Base-by-base conservation (phyloP, 495 filamentous ascomycete species). In the Pseudevernia furfuracea region DNA sequence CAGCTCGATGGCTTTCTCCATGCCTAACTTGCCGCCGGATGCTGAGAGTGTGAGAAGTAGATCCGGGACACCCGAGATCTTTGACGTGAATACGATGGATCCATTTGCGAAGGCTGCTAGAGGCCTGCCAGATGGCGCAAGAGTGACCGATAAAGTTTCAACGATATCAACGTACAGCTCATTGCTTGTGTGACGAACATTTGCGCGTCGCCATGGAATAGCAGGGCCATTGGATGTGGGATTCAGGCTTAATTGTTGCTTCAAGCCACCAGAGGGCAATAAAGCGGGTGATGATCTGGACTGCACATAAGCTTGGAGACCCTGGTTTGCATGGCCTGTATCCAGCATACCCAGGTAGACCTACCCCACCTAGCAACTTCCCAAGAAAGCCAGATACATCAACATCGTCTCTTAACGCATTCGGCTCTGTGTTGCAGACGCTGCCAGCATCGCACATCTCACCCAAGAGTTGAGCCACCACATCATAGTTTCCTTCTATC, bases 81-180 rank as follows among this genome's bases (percentile, higher is more conserved):
- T 96, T 37, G 88, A 88, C 3, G 90, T 97, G 72, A 96, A 96
- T 23, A 90, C 93, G 63, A 99, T 93, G 10, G 91, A 96, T 60
- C 94, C 94, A 65, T 91, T 89, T 11, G 90, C 90, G 66, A 95
- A 84, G 28, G 94, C 94, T 14, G 90, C 84, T 30, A 99, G 81
- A 5, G 92, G 84, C 9, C 89, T 82, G 12, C 95, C 94, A 0
- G 92, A 96, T 0, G 94, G 94, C 0, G 94, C 91, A 59, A 97
- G 81, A 1, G 86, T 94, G 6, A 96, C 89, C 1, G 85, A 85
- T 0, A 99, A 81, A 6, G 89, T 89, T 77, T 99, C 94, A 53
- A 99, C 83, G 3, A 99, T 83, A 74, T 99, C 94, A 48, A 96
- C 94, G 74, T 99, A 97, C 41, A 99, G 83, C 74, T 97, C 93